Base-by-base conservation (phyloP, 805 yeast species). In the Tetrapisispora nanseiensis region DNA sequence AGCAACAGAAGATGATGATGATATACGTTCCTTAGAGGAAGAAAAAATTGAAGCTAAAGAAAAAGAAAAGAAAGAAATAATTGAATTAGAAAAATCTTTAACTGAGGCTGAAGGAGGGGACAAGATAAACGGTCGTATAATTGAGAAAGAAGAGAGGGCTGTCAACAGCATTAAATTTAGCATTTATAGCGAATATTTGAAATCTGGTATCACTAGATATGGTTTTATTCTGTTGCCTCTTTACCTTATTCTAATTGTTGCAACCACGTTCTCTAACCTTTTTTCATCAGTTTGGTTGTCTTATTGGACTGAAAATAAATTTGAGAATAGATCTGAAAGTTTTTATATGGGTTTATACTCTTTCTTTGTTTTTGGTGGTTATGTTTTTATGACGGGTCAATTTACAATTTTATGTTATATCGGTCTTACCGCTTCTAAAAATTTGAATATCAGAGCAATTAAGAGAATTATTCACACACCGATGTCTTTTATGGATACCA, bases 281-380 rank as follows among this genome's bases (percentile, higher is more conserved):
- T 63, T 63, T 37, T 53, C 67, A 2, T 61, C 66, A 16, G 67
- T 63, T n/a, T 84, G 94, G 94, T 67, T 86, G 47, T 80, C 94
- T 3, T 86, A 79, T 59, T 86, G 96, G 96, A 71, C 81, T 2
- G 73, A 71, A 23, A 48, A 70, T 40, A 76, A 74, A 56, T 85
- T 81, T 54, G 29, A 51, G 28, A 48, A 58, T 19, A 63, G 66
- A 42, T 46, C 72, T 4, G 63, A 72, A 40, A 72, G 78, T 2
- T 78, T 79, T 50, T 86, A 86, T 63, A 82, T 84, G 67, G 95
- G 95, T 1, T 52, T 85, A 41, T 82, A 80, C 53, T 80, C 82
- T 23, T 70, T 82, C 68, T 71, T 81, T 51, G 61, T 79, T 9
- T 63, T 75, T 45, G 65, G 74, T 34, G 59, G 67, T 9, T 47